Conservation (phyloP, 2,329 filamentous ascomycete genomes). For the Pestalotiopsis sp. region DNA sequence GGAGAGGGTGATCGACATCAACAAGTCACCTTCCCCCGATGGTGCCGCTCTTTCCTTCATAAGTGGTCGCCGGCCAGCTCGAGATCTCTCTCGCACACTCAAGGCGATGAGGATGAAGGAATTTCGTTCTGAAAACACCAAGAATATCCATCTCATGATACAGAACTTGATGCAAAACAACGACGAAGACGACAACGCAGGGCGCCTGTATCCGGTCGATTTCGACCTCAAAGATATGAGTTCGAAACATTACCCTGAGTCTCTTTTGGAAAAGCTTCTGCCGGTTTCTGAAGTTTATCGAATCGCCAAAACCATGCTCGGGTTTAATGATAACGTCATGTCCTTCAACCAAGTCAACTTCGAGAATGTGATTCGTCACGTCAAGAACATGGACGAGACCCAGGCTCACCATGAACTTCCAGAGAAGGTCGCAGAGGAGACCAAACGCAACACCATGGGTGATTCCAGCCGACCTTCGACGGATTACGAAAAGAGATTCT, state of each 20-base stretch:
- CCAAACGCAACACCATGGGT: neutral
- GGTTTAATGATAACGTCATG: constrained; percentile 15
- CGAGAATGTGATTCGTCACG: constrained; percentile 17
- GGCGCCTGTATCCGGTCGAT: neutral
- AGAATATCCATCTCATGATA: constrained; percentile 27
- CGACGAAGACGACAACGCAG: neutral
- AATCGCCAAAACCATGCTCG: constrained; percentile 29
- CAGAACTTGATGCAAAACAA: constrained; percentile 4
- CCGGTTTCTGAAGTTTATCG: constrained; percentile 27
- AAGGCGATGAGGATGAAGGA: constrained; percentile 3
- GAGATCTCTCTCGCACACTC: neutral
- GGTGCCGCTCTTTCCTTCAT: too few species aligned
- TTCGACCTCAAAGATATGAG: constrained; percentile 11
- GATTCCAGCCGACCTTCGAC: constrained; percentile 19
- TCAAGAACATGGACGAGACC: constrained; percentile 22
- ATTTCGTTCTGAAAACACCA: constrained; percentile 28
- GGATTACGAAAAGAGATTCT: constrained; percentile 78
- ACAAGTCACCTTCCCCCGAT: neutral
- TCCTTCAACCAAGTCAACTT: constrained; percentile 19
- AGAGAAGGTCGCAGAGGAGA: constrained; percentile 36
- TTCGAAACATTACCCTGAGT: constrained; percentile 9
- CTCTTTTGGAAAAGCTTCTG: constrained; percentile 21
- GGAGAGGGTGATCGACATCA: constrained; percentile 30
- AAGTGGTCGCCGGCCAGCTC: too few species aligned
- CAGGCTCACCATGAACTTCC: constrained; percentile 35